Evolutionary conservation across 176 grass and related monocot species (phyloP).

Genomic region (Lolium perenne): DNA sequence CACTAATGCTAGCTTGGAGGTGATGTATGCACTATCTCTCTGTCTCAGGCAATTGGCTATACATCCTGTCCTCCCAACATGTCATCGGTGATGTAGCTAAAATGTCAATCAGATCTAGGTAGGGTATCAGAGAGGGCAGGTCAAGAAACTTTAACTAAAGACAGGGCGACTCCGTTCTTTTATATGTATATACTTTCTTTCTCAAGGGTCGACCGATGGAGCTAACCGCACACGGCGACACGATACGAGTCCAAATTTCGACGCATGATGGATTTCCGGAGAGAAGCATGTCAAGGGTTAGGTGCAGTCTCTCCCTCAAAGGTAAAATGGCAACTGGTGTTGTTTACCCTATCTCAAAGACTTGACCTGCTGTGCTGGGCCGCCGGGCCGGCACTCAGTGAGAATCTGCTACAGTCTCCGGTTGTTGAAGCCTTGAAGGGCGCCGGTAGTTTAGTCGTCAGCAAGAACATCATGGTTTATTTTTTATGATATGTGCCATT

Average conservation of each 20-base stretch:
- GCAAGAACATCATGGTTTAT: constrained; percentile 1
- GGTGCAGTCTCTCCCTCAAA: constrained; percentile 31
- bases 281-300: constrained; percentile 53
- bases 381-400: not conserved
- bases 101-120: constrained; percentile 48
- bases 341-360: constrained; percentile 48
- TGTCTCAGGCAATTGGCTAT: not conserved
- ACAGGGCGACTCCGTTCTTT: not conserved
- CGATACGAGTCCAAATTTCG: not conserved
- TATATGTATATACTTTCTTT: not conserved
- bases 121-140: constrained; percentile 6
- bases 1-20: no score
- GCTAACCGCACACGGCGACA: not conserved
- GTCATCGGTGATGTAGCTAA: constrained; percentile 46
- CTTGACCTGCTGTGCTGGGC: not conserved
- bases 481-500: not conserved
- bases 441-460: constrained; percentile 28
- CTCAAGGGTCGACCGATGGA: not conserved
- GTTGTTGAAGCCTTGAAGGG: constrained; percentile 34
- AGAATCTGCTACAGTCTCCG: constrained; percentile 26
- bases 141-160: not conserved
- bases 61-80: constrained; percentile 1
- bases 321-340: constrained; percentile 46
- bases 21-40: constrained; percentile 16
- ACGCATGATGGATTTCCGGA: constrained; percentile 24